A percentile compares a stretch with the other conserved stretches of the same genome.
Evolutionary conservation across 108 stramenopile genomes (phyloP).

Genomic region (Pseudonitzschia multiseries): DNA sequence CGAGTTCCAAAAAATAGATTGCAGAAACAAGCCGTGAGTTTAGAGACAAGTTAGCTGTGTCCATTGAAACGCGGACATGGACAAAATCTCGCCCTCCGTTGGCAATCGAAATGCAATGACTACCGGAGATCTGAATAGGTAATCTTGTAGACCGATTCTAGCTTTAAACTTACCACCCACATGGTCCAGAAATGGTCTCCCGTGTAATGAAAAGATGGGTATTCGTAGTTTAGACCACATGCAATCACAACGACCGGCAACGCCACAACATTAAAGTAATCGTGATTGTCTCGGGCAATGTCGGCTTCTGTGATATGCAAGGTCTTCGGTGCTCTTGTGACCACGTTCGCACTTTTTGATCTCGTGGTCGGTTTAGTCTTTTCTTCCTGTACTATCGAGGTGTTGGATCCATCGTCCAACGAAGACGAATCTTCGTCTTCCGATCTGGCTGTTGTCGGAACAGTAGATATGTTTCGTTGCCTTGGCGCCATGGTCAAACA

Average conservation of each 20-base stretch:
- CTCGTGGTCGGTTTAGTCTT: neutral
- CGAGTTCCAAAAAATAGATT: neutral
- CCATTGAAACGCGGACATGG: too few species aligned
- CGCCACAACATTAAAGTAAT: constrained; percentile 72
- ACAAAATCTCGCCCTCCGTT: too few species aligned
- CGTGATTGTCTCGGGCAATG: constrained; percentile 58
- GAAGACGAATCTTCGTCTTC: constrained; percentile 9
- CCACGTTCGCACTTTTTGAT: neutral
- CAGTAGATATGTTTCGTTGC: constrained; percentile 7
- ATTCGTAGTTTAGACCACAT: constrained; percentile 12
- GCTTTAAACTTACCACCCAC: constrained; percentile 35
- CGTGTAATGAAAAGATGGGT: constrained; percentile 8
- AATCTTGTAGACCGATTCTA: too few species aligned
- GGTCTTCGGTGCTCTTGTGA: neutral
- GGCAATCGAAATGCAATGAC: too few species aligned
- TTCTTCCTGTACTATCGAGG: neutral
- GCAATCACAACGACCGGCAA: constrained; percentile 34
- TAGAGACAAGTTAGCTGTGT: neutral
- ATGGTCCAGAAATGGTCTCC: constrained; percentile 42
- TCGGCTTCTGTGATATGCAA: constrained; percentile 48
- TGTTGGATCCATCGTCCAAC: neutral
- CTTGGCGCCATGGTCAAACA: constrained; percentile 11
- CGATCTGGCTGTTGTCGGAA: neutral
- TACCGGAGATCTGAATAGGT: too few species aligned
- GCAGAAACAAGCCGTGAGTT: neutral